Base-by-base conservation (phyloP, 2,329 filamentous ascomycete genomes). In the Aureobasidium sp. region DNA sequence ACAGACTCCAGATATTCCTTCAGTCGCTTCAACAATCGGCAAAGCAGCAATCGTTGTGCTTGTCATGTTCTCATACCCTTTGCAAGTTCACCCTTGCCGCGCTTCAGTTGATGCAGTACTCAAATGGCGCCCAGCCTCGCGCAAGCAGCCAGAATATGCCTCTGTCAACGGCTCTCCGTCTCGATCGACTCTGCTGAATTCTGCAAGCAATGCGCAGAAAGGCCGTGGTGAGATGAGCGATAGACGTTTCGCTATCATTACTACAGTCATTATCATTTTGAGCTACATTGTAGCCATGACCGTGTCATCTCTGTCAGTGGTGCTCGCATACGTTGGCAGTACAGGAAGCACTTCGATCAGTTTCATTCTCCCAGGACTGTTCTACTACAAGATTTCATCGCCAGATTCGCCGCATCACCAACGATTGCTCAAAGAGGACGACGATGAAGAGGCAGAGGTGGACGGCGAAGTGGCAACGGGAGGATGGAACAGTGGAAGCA, bases 331-430 rank as follows among this genome's bases (percentile, higher is more conserved):
- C 68, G 94, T 99, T 12, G 94, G 94, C 41, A 91, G 88, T 68
- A 99, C 94, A 0, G 94, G 94, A 59, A 93, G 88, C 57, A 99
- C 94, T 0, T 91, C 90, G 64, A 99, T 99, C 69, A 96, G 90
- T 65, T 99, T 99, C 73, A 97, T 99, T 67, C 82, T 99, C 0
- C 94, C 94, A 0, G 94, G 94, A 0, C 77, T 99, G 4, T 99
- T 99, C 75, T 99, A 97, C 76, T 99, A 97, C 78, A 97, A 97
- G 76, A 97, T 99, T 64, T 95, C 91, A 13, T 86, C 90, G 27
- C 94, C 94, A 0, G 88, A 96, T 61, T 93, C 90, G 48, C 83
- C 87, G 32, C 86, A 93, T 65, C 91, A 97, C 69, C 93, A 96
- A 72, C 85, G 88, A 15, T 79, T 97, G 10, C 79, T 91, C 65